These are phyloP conservation scores for Ashbya aceris DNA, from an alignment of 1,139 yeast species.

Conservation along the genomic window DNA sequence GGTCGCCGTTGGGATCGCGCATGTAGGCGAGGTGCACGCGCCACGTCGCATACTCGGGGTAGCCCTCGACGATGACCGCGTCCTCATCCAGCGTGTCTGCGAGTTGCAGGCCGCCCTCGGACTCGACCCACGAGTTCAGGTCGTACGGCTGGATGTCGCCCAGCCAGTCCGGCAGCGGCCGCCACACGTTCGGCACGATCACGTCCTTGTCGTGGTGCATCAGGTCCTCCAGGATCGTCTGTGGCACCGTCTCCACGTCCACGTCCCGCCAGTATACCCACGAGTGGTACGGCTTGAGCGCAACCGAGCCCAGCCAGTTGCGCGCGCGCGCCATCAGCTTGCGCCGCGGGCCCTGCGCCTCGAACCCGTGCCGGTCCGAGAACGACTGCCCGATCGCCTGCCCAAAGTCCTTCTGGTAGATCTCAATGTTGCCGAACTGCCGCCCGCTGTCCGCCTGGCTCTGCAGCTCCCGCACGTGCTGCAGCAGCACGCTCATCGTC, in stretches of 20 bases:
- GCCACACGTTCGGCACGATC: constrained; percentile 81
- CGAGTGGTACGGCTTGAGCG: constrained; percentile 57
- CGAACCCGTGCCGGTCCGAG: constrained; percentile 62
- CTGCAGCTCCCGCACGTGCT: constrained; percentile 41
- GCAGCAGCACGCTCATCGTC: constrained; percentile 43
- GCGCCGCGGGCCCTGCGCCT: constrained; percentile 65
- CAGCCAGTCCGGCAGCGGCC: constrained; percentile 84
- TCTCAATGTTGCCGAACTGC: constrained; percentile 46
- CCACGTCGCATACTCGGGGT: constrained; percentile 89
- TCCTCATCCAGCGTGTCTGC: constrained; percentile 69
- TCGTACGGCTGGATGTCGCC: constrained; percentile 88
- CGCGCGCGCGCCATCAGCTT: constrained; percentile 68
- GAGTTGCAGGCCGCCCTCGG: constrained; percentile 71
- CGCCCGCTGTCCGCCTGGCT: constrained; percentile 35
- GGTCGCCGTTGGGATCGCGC: constrained; percentile 80
- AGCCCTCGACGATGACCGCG: constrained; percentile 86
- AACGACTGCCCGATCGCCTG: constrained; percentile 58
- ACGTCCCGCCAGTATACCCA: constrained; percentile 81
- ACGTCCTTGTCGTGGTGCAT: constrained; percentile 60
- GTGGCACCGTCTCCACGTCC: constrained; percentile 57
- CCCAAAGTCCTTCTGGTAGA: constrained; percentile 61
- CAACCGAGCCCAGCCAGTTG: constrained; percentile 57
- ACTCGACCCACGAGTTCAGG: constrained; percentile 84
- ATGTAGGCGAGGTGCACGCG: constrained; percentile 83
- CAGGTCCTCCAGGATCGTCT: constrained; percentile 51